phyloP scores from a whole-genome alignment of 1,139 yeast genomes.

The Kurtzmaniella quercitrusa region DNA sequence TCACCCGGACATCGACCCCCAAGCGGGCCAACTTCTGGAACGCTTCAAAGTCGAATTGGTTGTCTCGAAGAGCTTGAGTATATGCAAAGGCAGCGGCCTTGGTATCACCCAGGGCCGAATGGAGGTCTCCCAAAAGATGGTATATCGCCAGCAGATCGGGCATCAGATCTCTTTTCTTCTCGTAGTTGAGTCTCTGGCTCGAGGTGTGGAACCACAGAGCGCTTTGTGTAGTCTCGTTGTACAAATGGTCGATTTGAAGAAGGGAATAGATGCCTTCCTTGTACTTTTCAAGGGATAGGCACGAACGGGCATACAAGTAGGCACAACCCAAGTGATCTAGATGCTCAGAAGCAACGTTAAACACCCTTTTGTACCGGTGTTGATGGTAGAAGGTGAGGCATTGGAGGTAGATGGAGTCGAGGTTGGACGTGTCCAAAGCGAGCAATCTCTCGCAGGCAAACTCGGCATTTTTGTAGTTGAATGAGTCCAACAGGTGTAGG shows the following conservation, averaged over 20 bases:
- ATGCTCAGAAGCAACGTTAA: constrained; percentile 39
- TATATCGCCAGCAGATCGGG: constrained; percentile 69
- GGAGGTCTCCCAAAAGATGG: constrained; percentile 68
- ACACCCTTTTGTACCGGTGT: constrained; percentile 58
- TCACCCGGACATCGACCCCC: constrained; percentile 64
- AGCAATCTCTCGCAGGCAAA: constrained; percentile 75
- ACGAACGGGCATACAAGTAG: constrained; percentile 63
- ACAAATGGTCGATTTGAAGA: constrained; percentile 26
- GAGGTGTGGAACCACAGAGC: neutral
- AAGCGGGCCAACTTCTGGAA: constrained; percentile 69
- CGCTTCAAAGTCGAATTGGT: constrained; percentile 87
- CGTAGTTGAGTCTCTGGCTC: constrained; percentile 26
- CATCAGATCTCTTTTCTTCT: constrained; percentile 26
- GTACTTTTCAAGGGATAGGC: constrained; percentile 51
- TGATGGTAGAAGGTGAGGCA: constrained; percentile 58
- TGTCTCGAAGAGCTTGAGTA: constrained; percentile 61
- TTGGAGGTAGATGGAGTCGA: constrained; percentile 59
- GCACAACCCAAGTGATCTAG: constrained; percentile 64
- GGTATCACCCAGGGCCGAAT: constrained; percentile 52
- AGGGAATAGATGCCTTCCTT: constrained; percentile 65
- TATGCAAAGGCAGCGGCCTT: constrained; percentile 66
- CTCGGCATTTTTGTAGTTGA: constrained; percentile 66
- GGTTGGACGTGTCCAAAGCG: constrained; percentile 47
- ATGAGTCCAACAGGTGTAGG: constrained; percentile 69
- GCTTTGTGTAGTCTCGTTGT: constrained; percentile 24